Evolutionary conservation across 495 filamentous ascomycete genomes (phyloP).

Genomic region (Alectoria sarmentosa): DNA sequence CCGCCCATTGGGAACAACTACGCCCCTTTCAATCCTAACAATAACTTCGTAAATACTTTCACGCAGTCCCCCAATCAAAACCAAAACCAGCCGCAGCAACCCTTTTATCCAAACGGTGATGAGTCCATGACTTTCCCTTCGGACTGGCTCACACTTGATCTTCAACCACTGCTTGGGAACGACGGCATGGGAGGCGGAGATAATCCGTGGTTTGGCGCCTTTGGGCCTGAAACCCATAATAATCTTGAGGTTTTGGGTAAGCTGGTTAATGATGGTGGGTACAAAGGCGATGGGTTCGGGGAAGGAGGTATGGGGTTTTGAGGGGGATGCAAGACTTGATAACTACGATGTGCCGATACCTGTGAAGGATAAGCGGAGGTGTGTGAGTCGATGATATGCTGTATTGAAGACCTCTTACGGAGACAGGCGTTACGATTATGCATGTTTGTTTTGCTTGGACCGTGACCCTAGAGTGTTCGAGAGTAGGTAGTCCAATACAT

Average conservation of each 20-base stretch:
- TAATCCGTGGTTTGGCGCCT: slow-evolving; percentile 20
- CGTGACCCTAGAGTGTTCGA: too few species aligned
- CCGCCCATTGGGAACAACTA: slow-evolving; percentile 35
- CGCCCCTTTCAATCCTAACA: slow-evolving; percentile 12
- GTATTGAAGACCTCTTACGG: not conserved
- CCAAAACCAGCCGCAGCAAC: slow-evolving; percentile 16
- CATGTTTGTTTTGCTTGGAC: not conserved
- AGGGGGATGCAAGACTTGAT: not conserved
- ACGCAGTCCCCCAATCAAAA: slow-evolving; percentile 14
- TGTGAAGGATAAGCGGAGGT: not conserved
- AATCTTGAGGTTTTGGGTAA: slow-evolving; percentile 25
- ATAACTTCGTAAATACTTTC: slow-evolving; percentile 14
- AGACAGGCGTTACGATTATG: not conserved
- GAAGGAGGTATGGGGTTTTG: slow-evolving; percentile 11
- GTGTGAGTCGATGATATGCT: not conserved
- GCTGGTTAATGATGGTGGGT: slow-evolving; percentile 18
- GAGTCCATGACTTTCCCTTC: slow-evolving; percentile 14
- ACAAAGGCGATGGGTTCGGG: slow-evolving; percentile 11
- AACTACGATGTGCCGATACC: not conserved
- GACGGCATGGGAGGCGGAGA: slow-evolving; percentile 8
- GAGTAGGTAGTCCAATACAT: too few species aligned
- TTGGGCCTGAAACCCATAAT: slow-evolving; percentile 23
- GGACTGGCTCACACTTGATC: slow-evolving; percentile 43
- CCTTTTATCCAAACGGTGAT: slow-evolving; percentile 11
- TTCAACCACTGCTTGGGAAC: slow-evolving; percentile 36